phyloP scores from a whole-genome alignment of 257 asterid genomes.

The Ligustrum vulgare region DNA sequence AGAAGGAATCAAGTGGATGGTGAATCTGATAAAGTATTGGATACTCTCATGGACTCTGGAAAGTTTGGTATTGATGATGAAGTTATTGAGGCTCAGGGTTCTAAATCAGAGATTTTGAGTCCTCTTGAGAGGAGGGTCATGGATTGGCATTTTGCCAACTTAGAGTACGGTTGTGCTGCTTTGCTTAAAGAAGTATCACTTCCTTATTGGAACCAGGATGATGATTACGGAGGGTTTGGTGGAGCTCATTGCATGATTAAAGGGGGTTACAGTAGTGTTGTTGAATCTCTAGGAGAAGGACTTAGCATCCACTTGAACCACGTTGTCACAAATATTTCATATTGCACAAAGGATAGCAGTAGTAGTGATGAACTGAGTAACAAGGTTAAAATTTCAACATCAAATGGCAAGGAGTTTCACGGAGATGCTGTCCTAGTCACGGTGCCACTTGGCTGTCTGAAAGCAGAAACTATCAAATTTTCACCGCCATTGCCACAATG shows the following conservation, averaged over 20 bases:
- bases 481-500: constrained; percentile 90
- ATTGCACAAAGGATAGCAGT: constrained; percentile 39
- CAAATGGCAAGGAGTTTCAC: constrained; percentile 71
- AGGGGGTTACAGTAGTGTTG: constrained; percentile 92
- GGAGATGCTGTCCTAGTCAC: constrained; percentile 94
- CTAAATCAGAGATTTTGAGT: constrained; percentile 52
- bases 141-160: constrained; percentile 99
- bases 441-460: constrained; percentile 95
- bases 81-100: constrained; percentile 30
- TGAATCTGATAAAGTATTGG: constrained; percentile 32
- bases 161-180: constrained; percentile 99
- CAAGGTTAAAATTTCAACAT: constrained; percentile 71
- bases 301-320: constrained; percentile 72
- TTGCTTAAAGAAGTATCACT: constrained; percentile 90
- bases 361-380: constrained; percentile 32
- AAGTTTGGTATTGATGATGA: constrained; percentile 31
- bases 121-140: constrained; percentile 98
- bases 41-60: constrained; percentile 33
- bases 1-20: constrained; percentile 29
- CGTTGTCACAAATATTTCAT: constrained; percentile 67
- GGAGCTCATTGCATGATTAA: constrained; percentile 99
- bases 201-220: constrained; percentile 98
- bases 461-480: constrained; percentile 79
- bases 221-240: constrained; percentile 94
- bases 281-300: constrained; percentile 85